Conservation (phyloP, 116 monocot genomes). For the Posidonia oceanica region DNA sequence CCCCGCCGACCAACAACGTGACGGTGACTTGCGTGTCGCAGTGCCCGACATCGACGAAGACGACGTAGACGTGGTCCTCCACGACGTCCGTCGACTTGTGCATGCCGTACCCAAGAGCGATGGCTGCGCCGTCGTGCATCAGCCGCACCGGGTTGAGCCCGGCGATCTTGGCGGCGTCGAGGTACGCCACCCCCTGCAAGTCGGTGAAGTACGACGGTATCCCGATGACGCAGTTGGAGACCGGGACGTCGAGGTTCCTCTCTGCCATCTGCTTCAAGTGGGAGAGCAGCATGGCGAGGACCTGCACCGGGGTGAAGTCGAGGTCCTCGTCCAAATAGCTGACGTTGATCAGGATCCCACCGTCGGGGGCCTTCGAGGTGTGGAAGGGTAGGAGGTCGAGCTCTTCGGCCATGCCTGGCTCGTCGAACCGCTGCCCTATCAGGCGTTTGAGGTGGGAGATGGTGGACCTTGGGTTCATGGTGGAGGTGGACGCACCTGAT, state of each 20-base stretch:
- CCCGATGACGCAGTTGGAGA: conserved; percentile 62
- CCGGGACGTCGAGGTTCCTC: conserved; percentile 24
- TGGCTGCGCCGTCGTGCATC: conserved; percentile 66
- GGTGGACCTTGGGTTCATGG: conserved; percentile 35
- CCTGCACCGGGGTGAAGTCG: conserved; percentile 46
- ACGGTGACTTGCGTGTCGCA: conserved; percentile 74
- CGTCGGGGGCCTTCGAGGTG: conserved; percentile 18
- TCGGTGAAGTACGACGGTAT: conserved; percentile 75
- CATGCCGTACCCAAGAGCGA: conserved; percentile 71
- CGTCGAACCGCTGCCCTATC: conserved; percentile 27
- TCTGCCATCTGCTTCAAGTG: conserved; percentile 60
- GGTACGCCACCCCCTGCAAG: conserved; percentile 42
- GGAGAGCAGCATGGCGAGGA: conserved; percentile 70
- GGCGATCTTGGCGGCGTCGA: conserved; percentile 73
- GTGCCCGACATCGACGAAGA: conserved; percentile 75
- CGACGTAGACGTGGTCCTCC: conserved; percentile 14
- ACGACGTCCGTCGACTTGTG: conserved; percentile 30
- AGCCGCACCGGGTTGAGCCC: conserved; percentile 57
- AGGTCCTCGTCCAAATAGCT: conserved; percentile 24
- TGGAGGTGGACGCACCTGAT: conserved; percentile 28
- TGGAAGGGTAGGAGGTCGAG: conserved; percentile 32
- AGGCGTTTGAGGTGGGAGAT: conserved; percentile 64
- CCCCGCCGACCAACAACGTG: conserved; percentile 26
- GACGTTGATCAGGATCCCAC: conserved; percentile 25
- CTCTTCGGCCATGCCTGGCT: conserved; percentile 17